Conservation (phyloP, 1,139 yeast genomes). For the Sugiyamaella paludigena region DNA sequence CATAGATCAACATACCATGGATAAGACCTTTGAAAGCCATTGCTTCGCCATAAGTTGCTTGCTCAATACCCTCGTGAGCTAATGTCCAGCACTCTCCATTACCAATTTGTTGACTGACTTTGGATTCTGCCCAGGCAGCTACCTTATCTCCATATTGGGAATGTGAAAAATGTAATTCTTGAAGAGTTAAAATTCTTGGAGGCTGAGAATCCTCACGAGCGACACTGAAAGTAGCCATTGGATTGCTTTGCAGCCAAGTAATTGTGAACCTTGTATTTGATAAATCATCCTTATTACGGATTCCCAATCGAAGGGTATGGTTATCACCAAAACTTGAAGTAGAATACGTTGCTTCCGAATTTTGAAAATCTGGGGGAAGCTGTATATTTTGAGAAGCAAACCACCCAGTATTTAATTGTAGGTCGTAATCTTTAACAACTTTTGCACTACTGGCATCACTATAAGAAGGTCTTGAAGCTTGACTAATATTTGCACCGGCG, state of each 20-base stretch:
- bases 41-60: conserved; percentile 63
- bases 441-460: too few relatives aligned
- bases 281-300: conserved; percentile 51
- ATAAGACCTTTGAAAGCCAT: conserved; percentile 52
- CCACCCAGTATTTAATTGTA: conserved; percentile 31
- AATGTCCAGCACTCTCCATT: conserved; percentile 80
- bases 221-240: conserved; percentile 35
- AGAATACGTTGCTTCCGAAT: conserved; percentile 24
- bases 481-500: conserved; percentile 16
- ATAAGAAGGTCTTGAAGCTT: conserved; percentile 12
- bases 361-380: conserved; percentile 30
- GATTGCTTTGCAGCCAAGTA: conserved; percentile 43
- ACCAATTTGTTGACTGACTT: conserved; percentile 56
- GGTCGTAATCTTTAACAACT: conserved; percentile 20
- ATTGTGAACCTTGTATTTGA: conserved; percentile 48
- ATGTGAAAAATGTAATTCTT: conserved; percentile 37
- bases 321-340: conserved; percentile 19
- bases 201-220: conserved; percentile 48
- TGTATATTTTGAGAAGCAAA: conserved; percentile 25
- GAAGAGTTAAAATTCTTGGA: conserved; percentile 47
- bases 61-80: conserved; percentile 59
- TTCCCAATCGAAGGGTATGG: conserved; percentile 28
- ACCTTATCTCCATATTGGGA: conserved; percentile 45
- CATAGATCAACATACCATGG: conserved; percentile 58
- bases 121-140: conserved; percentile 63